Evolutionary conservation across 2,329 filamentous ascomycete species (phyloP), one percentile per base, ranked within the genome.

Genomic region (Neurospora sp.): DNA sequence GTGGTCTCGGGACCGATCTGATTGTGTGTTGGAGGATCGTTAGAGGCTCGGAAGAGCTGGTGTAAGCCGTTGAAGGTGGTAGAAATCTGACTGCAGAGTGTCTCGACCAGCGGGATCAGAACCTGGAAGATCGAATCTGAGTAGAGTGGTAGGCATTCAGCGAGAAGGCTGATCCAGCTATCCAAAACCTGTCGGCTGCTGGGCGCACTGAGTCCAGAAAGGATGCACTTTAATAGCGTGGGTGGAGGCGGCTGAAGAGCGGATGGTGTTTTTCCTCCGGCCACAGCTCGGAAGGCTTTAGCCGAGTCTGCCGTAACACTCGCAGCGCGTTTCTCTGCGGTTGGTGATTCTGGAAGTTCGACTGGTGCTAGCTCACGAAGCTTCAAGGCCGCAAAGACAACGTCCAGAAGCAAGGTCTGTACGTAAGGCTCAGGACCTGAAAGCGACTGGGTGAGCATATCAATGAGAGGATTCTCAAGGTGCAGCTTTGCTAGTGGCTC

Each of bases 41-140:
- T 70, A 1, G 71, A 12, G 37, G 77, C 76, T 37, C 82, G 81
- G 75, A 94, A 95, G 0, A 88, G 87, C 10, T 80, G 81, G 74
- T 91, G 88, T 6, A 98, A 83, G 66, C 88, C 87, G 28, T 86
- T 82, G 78, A 97, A 97, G 0, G 90, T 91, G 67, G 82, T 80
- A 57, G 85, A 87, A 66, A 97, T 90, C 78, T 97, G 90, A 70
- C 84, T 85, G 78, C 94, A 97, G 62, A 99, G 85, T 39, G 92
- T 96, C 79, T 96, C 94, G 1, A 97, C 94, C 3, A 99, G 83
- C 11, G 93, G 96, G 68, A 99, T 89, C 40, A 99, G 82, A 68
- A 96, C 91, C 77, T 97, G 92, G 78, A 97, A 97, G 66, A 97
- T 92, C 5, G 90, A 88, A 62, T 92, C 89, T 0, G 91, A 87